phyloP scores from a whole-genome alignment of 73 alveolate species.

The Paramecium primaurelia region DNA sequence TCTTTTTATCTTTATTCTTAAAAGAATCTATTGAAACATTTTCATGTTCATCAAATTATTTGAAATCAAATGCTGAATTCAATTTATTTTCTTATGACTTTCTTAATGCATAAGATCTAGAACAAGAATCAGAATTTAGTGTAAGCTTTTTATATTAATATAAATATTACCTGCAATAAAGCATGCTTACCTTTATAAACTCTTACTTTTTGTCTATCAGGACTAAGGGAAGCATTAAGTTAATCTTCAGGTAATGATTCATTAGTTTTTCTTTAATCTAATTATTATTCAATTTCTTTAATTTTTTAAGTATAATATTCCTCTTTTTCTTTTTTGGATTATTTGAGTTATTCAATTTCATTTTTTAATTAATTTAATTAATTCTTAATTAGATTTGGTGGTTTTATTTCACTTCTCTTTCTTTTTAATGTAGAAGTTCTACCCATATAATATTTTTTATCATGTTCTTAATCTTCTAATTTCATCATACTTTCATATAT shows the following conservation, averaged over 20 bases:
- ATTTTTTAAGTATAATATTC: background rate
- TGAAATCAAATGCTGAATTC: constrained; percentile 28
- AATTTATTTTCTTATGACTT: background rate
- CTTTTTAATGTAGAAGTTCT: background rate
- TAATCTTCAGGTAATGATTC: background rate
- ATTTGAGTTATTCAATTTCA: background rate
- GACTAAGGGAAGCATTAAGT: background rate
- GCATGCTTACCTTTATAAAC: background rate
- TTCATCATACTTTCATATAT: background rate
- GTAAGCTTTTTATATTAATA: background rate
- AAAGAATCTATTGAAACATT: constrained; percentile 10
- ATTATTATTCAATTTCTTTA: background rate
- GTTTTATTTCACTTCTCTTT: background rate
- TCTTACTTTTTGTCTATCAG: background rate
- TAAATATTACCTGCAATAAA: background rate
- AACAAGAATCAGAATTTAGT: background rate
- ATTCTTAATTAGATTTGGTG: background rate
- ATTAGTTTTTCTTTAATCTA: background rate
- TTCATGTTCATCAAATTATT: constrained; percentile 16
- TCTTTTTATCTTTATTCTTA: background rate
- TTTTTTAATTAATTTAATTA: background rate
- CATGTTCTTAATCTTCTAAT: background rate
- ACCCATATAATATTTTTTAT: background rate
- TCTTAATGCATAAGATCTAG: background rate
- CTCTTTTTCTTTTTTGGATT: constrained; percentile 7